These are phyloP conservation scores for Dothideomycetes sp. DNA, from an alignment of 2,329 filamentous ascomycete genomes.

Conservation along the genomic window DNA sequence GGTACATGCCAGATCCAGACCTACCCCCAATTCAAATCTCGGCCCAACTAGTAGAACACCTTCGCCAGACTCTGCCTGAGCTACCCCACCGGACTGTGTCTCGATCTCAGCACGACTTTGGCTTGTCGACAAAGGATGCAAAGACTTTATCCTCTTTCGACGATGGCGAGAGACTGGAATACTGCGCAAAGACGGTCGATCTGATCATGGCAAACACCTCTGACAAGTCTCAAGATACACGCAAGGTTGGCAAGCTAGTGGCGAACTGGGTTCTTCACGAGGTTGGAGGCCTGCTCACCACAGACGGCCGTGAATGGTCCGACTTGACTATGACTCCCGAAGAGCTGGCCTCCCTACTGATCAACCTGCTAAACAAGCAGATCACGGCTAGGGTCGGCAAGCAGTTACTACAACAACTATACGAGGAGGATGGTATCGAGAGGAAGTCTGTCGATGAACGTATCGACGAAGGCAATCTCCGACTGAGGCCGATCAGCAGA, in stretches of 20 bases:
- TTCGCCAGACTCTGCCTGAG: constrained; percentile 56
- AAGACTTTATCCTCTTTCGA: constrained; percentile 69
- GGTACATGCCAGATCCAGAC: constrained; percentile 97
- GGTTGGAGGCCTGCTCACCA: constrained; percentile 39
- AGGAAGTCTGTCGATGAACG: constrained; percentile 41
- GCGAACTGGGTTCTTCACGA: constrained; percentile 54
- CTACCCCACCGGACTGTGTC: constrained; percentile 52
- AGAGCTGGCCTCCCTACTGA: constrained; percentile 37
- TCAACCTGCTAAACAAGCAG: constrained; percentile 31
- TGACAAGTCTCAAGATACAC: constrained; percentile 12
- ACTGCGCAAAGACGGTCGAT: constrained; percentile 61
- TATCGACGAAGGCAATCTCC: constrained; percentile 48
- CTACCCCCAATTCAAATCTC: constrained; percentile 70
- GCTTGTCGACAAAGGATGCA: constrained; percentile 72
- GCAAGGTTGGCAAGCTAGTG: constrained; percentile 38
- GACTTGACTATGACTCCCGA: constrained; percentile 30
- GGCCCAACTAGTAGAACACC: constrained; percentile 54
- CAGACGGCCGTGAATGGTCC: constrained; percentile 31
- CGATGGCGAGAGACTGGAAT: constrained; percentile 69
- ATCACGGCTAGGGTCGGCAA: constrained; percentile 52
- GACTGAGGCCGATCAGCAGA: constrained; percentile 45
- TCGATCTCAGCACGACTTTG: constrained; percentile 53
- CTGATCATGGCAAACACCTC: constrained; percentile 26
- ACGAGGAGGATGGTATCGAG: constrained; percentile 33
- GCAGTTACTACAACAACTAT: constrained; percentile 46